Base-by-base conservation (phyloP, 140 eudicot species). In the Ambrosia hybrid region DNA sequence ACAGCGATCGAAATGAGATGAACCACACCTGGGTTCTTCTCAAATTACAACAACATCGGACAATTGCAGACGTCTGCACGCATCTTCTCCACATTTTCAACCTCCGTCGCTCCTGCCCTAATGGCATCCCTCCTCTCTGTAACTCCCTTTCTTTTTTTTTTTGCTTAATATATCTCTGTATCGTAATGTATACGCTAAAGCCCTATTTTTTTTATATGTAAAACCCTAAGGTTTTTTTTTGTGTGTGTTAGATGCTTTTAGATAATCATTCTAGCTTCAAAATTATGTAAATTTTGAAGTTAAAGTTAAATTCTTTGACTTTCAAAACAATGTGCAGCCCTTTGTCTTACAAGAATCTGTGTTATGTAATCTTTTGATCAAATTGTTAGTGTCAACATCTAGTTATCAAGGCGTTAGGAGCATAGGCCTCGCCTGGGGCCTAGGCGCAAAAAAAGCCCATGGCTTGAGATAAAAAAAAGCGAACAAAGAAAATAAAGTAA, bases 91-190 rank as follows among this genome's bases (percentile, higher is more conserved):
- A 78, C 76, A 64, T 79, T 66, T 94, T 90, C 74, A 70, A 82
- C 6, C 96, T 94, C 71, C 76, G 78, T 71, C 84, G 81, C 5
- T 82, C 97, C 64, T 94, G 99, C 85, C 95, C 99, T 76, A 75
- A 90, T 70, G 99, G 97, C 79, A 76, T 94, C n/a, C 74, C 69
- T 88, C 72, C 96, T 94, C 83, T 84, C 86, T 70, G 99, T 94
- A 85, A 68, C 15, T 67, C 49, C 15, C 1, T 14, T 3, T 30
- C 59, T 33, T 33, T 2, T 26, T 67, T 14, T 3, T 30, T 72
- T 33, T 33, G 4, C 41, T 67, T 65, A 61, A n/a, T 43, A 3
- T 45, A 2, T 78, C 4, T 5, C 16, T 11, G 7, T 48, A 7
- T 45, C 30, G 39, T 66, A 65, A 65, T 57, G 70, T 57, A 57